Percentiles rank a stretch among this genome's conserved stretches.
These are phyloP conservation scores for Fereydounia khargensis DNA, from an alignment of 1,284 basidiomycete species.

Conservation along the genomic window DNA sequence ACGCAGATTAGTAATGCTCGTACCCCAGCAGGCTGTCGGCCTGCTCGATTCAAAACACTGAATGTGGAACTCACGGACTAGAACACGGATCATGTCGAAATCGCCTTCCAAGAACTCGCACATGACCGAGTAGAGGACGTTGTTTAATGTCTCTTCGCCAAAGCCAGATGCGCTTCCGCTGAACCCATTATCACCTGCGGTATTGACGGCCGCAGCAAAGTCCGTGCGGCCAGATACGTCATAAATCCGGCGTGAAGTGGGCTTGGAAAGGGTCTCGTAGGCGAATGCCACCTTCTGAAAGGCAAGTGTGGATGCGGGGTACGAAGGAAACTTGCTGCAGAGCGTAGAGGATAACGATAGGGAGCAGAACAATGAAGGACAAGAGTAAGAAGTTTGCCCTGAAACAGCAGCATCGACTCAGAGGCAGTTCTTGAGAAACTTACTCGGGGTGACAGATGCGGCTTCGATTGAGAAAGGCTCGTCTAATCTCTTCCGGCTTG, in stretches of 20 bases:
- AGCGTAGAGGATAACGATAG: too few relatives aligned
- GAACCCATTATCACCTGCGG: conserved; percentile 2
- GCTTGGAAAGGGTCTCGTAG: conserved; percentile 74
- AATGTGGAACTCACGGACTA: conserved; percentile 63
- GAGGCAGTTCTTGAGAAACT: conserved; percentile 45
- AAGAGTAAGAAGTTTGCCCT: too few relatives aligned
- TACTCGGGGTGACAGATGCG: conserved; percentile 80
- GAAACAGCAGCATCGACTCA: background rate
- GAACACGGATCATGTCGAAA: conserved; percentile 72
- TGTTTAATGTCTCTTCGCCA: conserved; percentile 70
- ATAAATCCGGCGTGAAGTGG: conserved; percentile 69
- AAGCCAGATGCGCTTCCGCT: conserved; percentile 4
- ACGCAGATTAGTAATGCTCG: background rate
- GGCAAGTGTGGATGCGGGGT: conserved; percentile 71
- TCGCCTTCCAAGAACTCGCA: conserved; percentile 80
- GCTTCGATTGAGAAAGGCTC: conserved; percentile 74
- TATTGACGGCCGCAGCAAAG: conserved; percentile 30
- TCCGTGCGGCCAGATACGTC: conserved; percentile 61
- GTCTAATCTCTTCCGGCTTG: conserved; percentile 68
- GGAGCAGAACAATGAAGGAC: too few relatives aligned
- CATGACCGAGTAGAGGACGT: conserved; percentile 71
- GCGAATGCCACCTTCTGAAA: conserved; percentile 82
- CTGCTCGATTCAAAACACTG: background rate
- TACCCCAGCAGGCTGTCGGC: background rate
- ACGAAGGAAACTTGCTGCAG: conserved; percentile 73